Evolutionary conservation across 2,329 filamentous ascomycete species (phyloP).

Genomic region (Drechslera avenae): DNA sequence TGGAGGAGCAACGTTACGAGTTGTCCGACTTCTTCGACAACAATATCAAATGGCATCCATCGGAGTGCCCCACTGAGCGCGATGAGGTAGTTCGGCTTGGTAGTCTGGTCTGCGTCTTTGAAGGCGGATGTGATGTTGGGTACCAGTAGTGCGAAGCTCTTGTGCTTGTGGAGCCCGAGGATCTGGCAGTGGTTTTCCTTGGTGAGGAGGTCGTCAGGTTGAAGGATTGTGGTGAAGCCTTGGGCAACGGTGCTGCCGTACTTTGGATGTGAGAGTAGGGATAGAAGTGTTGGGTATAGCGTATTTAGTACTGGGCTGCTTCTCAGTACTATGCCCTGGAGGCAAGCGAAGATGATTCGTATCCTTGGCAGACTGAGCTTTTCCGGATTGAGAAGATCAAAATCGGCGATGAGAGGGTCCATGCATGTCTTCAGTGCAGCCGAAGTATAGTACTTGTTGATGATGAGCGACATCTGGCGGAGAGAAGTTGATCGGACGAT

Average conservation of each 20-base stretch:
- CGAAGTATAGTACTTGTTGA: constrained; percentile 56
- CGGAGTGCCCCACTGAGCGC: constrained; percentile 66
- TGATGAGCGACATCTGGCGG: constrained; percentile 52
- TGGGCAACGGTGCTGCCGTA: constrained; percentile 60
- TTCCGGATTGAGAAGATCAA: constrained; percentile 40
- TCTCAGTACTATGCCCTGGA: constrained; percentile 65
- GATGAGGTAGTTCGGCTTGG: constrained; percentile 66
- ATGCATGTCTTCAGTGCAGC: constrained; percentile 49
- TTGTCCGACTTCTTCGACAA: constrained; percentile 63
- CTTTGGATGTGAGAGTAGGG: constrained; percentile 54
- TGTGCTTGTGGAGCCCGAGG: constrained; percentile 67
- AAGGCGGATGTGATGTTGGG: constrained; percentile 62
- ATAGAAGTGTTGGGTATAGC: constrained; percentile 54
- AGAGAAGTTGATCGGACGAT: constrained; percentile 44
- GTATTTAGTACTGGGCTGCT: constrained; percentile 53
- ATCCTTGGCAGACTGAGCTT: constrained; percentile 51
- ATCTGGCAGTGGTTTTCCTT: constrained; percentile 66
- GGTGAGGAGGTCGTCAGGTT: constrained; percentile 65
- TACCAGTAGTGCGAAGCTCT: constrained; percentile 64
- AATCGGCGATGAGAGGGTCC: constrained; percentile 44
- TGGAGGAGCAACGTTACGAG: constrained; percentile 67
- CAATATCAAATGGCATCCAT: constrained; percentile 63
- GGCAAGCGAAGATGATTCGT: constrained; percentile 63
- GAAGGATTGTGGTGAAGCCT: constrained; percentile 64
- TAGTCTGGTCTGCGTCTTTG: constrained; percentile 49